Conservation (phyloP, 129 eudicot genomes). For the Helichrysum umbraculigerum region DNA sequence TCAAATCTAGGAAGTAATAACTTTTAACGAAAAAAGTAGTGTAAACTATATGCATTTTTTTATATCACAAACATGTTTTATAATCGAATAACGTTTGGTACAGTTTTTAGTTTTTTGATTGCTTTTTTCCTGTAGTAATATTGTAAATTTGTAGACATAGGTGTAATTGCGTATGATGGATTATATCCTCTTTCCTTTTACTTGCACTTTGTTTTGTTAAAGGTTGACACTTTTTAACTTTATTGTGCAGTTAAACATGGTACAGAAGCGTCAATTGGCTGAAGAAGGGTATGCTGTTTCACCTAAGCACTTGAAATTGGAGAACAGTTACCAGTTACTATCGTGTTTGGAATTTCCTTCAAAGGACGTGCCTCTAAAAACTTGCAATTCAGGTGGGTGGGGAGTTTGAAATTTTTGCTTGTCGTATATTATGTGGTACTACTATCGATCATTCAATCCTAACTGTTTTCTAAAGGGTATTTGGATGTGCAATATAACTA, state of each 20-base stretch:
- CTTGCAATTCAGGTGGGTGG: constrained; percentile 40
- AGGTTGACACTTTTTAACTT: constrained; percentile 7
- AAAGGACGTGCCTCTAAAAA: constrained; percentile 15
- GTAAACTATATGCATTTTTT: no score
- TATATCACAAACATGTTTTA: no score
- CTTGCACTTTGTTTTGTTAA: neutral
- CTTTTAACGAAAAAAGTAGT: no score
- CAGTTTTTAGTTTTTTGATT: neutral
- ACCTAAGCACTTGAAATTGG: constrained; percentile 51
- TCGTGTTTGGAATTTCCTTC: constrained; percentile 43
- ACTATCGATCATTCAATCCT: neutral
- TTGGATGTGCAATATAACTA: neutral
- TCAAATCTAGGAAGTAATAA: no score
- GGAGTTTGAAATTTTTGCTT: neutral
- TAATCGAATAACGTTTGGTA: no score
- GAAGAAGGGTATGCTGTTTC: constrained; percentile 49
- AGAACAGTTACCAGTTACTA: constrained; percentile 31
- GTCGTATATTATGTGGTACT: neutral
- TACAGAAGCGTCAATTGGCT: constrained; percentile 51
- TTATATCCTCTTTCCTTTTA: neutral
- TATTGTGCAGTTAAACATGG: constrained; percentile 52
- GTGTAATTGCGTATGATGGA: neutral
- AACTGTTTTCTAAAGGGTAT: neutral
- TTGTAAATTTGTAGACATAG: neutral
- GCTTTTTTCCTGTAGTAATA: neutral